Evolutionary conservation across 176 grass and related monocot species (phyloP), one percentile per base, ranked within the genome.

Genomic region (Ensete ventricosum): DNA sequence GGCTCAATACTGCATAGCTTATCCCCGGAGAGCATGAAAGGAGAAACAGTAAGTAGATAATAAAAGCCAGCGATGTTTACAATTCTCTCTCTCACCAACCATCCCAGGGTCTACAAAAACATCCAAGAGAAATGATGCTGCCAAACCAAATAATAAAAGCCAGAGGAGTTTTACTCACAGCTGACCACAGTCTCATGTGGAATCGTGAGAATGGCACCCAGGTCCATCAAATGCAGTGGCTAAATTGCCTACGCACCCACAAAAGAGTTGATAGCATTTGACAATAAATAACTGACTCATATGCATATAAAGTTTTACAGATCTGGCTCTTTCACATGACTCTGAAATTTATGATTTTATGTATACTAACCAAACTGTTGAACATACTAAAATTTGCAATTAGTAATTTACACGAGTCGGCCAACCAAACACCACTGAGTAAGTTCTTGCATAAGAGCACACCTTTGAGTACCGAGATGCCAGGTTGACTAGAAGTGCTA

Each of bases 391-490:
- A 85, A 77, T 55, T 52, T 78, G 10, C 78, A 85, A 70, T 92
- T 88, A 92, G 89, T 89, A 77, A 76, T 92, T 92, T 88, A 92
- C 86, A 84, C 34, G 77, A 84, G 69, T 80, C 72, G 58, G 54
- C 21, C 62, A 73, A 74, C 80, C 78, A 80, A 82, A 85, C 62
- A 81, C 26, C 22, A 16, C 52, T 9, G 49, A 73, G n/a, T 55
- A 73, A 72, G 23, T 9, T 57, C 8, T 26, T 55, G 23, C 57
- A 54, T 74, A 22, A 55, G 13, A 25, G 9, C 2, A 16, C 23
- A 9, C 5, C 52, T 55, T 34, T 26, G 52, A 24, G 2, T 17
- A 76, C 78, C 74, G 62, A 23, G 82, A 79, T 72, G 79, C 54
- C 73, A 78, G 83, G 20, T 75, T 81, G 81, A 67, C 73, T 63